These are phyloP conservation scores for Gynandropsis gynandra DNA, from an alignment of 345 rosid species.

Conservation along the genomic window DNA sequence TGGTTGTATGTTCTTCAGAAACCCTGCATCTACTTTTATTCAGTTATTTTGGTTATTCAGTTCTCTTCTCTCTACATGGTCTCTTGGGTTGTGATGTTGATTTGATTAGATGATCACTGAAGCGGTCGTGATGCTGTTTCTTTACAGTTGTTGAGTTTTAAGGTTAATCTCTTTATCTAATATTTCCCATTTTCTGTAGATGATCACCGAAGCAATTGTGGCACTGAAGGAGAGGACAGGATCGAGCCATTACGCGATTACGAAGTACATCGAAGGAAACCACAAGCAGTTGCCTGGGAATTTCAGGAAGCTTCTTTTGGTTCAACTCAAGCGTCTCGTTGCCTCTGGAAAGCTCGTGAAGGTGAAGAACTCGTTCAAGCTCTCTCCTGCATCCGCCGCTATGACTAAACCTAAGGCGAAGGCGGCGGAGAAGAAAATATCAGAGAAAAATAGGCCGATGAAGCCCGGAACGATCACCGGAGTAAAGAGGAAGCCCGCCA, in stretches of 20 bases:
- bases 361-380: constrained; percentile 53
- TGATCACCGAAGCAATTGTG: constrained; percentile 49
- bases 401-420: not conserved
- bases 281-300: constrained; percentile 40
- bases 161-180: not conserved
- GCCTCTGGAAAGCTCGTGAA: constrained; percentile 48
- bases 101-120: no score
- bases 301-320: constrained; percentile 44
- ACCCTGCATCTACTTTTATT: no score
- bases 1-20: constrained; percentile 27
- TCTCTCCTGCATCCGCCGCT: constrained; percentile 27
- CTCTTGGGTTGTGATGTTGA: not conserved
- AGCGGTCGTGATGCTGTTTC: not conserved
- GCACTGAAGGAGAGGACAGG: constrained; percentile 55
- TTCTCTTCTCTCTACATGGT: no score
- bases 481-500: constrained; percentile 23
- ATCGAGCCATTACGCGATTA: constrained; percentile 62
- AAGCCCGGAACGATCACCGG: constrained; percentile 21
- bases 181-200: constrained; percentile 23
- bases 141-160: not conserved
- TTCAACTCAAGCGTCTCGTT: constrained; percentile 46
- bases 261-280: constrained; percentile 53
- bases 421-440: constrained; percentile 3
- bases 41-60: no score
- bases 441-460: constrained; percentile 20